phyloP scores from a whole-genome alignment of 768 basidiomycete species.

The Hericium rajendrae region DNA sequence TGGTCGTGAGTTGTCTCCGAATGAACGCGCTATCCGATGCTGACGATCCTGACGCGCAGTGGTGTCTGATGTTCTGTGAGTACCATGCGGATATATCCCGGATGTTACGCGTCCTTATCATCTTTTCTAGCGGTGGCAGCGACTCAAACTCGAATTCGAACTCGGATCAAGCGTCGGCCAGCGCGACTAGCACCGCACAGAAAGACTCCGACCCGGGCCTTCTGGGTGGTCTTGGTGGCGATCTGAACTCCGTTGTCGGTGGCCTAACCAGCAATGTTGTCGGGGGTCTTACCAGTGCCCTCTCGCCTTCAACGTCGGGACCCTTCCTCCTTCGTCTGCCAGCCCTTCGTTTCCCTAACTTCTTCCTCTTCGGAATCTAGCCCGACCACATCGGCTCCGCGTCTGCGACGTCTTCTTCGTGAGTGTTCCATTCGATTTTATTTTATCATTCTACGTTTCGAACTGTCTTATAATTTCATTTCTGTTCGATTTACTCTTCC shows the following conservation, averaged over 20 bases:
- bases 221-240: too few species aligned
- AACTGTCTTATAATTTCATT: background rate
- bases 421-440: background rate
- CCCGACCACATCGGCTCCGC: background rate
- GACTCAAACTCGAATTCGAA: background rate
- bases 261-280: conserved; percentile 12
- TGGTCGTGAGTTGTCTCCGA: conserved; percentile 17
- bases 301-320: background rate
- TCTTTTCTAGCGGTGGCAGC: background rate
- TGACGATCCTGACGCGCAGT: background rate
- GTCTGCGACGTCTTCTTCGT: background rate
- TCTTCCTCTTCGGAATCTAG: conserved; percentile 17
- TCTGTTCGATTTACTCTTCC: background rate
- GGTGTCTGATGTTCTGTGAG: background rate
- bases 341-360: conserved; percentile 10
- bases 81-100: background rate
- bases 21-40: background rate
- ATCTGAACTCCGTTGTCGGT: too few species aligned
- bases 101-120: background rate
- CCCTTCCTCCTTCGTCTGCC: conserved; percentile 11
- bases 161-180: background rate
- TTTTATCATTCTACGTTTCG: background rate
- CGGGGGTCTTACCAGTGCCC: conserved; percentile 5
- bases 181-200: background rate
- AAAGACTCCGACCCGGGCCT: background rate